phyloP scores from a whole-genome alignment of 306 rosid species.

The Lithocarpus polystachyus region DNA sequence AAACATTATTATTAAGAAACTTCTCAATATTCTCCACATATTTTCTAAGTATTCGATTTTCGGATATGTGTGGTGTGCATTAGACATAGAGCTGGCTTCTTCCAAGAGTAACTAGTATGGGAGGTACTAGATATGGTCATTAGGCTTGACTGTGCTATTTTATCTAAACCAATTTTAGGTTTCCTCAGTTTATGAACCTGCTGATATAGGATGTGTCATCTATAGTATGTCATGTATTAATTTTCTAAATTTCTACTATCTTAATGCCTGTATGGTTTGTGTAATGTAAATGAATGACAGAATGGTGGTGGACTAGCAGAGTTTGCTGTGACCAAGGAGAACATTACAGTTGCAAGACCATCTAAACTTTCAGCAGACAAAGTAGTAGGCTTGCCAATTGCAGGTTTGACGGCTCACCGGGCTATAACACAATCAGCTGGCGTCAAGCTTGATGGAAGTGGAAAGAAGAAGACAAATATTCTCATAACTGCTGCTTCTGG shows the following conservation, averaged over 20 bases:
- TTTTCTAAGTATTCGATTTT: not conserved
- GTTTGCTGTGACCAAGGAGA: slow-evolving; percentile 48
- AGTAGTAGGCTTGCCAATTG: slow-evolving; percentile 59
- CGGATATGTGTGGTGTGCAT: not conserved
- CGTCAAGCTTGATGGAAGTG: slow-evolving; percentile 53
- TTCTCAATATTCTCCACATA: not conserved
- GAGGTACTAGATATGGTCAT: not conserved
- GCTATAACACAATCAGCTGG: slow-evolving; percentile 53
- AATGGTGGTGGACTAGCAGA: slow-evolving; percentile 79
- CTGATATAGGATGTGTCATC: not conserved
- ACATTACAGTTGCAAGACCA: slow-evolving; percentile 44
- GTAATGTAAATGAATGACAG: slow-evolving; percentile 25
- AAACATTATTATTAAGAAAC: not conserved
- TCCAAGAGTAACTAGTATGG: not conserved
- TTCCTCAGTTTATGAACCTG: not conserved
- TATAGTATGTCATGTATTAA: not conserved
- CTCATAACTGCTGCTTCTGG: slow-evolving; percentile 86
- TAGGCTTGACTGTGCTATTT: not conserved
- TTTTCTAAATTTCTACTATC: not conserved
- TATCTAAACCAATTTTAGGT: not conserved
- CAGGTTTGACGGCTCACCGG: slow-evolving; percentile 65
- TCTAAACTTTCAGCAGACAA: slow-evolving; percentile 51
- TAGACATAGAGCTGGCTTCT: not conserved
- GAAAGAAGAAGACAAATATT: slow-evolving; percentile 40
- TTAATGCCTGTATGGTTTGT: not conserved